These are phyloP conservation scores for Trichoderma sp. DNA, from an alignment of 2,329 filamentous ascomycete genomes.

Conservation along the genomic window DNA sequence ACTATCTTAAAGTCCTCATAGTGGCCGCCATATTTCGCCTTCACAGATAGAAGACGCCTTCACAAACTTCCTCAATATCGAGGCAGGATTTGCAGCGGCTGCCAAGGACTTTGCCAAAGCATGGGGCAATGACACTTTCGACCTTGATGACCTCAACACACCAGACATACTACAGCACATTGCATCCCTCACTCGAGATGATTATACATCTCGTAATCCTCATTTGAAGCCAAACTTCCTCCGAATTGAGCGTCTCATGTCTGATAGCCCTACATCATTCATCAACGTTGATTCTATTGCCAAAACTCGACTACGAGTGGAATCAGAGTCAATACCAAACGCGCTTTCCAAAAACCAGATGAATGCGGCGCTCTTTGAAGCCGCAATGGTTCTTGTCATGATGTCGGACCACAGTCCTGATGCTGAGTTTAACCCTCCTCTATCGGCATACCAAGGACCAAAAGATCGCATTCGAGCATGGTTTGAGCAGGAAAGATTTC, in stretches of 20 bases:
- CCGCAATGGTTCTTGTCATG: constrained; percentile 21
- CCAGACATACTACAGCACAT: constrained; percentile 23
- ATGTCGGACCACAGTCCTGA: constrained; percentile 21
- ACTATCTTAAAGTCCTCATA: constrained; percentile 17
- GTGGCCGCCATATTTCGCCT: constrained; percentile 24
- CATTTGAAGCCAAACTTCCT: constrained; percentile 4
- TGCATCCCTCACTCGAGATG: constrained; percentile 21
- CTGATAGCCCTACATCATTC: constrained; percentile 17
- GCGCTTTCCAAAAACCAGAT: constrained; percentile 6
- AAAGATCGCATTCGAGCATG: constrained; percentile 22
- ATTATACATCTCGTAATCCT: constrained; percentile 11
- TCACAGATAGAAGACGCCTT: constrained; percentile 24
- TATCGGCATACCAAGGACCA: constrained; percentile 10
- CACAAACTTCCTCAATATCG: constrained; percentile 23
- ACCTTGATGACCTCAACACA: constrained; percentile 22
- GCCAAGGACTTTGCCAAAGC: constrained; percentile 16
- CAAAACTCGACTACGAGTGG: constrained; percentile 19
- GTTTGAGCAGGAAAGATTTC: constrained; percentile 22
- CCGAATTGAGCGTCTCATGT: constrained; percentile 21
- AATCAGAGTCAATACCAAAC: constrained; percentile 18
- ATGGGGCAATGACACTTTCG: constrained; percentile 13
- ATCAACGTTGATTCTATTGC: constrained; percentile 20
- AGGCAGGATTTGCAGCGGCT: constrained; percentile 17
- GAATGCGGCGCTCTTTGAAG: constrained; percentile 15
- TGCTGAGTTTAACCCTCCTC: background rate